Evolutionary conservation across 2,329 filamentous ascomycete genomes (phyloP).

Genomic region (Aspergillus texensis): DNA sequence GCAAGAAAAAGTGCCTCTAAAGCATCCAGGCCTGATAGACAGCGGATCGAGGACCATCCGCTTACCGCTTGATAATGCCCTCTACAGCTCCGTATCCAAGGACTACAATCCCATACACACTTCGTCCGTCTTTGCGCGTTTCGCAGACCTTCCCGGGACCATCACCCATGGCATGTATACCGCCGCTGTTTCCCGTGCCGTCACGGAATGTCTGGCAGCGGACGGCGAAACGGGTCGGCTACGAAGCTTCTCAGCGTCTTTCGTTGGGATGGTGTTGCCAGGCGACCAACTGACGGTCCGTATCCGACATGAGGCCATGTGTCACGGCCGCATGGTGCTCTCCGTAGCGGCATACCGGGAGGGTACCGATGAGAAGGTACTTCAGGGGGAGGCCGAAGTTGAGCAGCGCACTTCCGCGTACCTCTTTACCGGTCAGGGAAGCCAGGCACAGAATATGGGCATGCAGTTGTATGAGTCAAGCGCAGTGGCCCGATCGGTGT

Average conservation of each 20-base stretch:
- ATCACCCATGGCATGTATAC: slow-evolving; percentile 99
- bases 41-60: slow-evolving; percentile 72
- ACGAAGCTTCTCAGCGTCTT: slow-evolving; percentile 86
- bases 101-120: slow-evolving; percentile 99
- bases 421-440: slow-evolving; percentile 95
- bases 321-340: slow-evolving; percentile 95
- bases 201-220: slow-evolving; percentile 93
- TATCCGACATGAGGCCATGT: slow-evolving; percentile 92
- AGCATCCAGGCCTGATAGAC: slow-evolving; percentile 5
- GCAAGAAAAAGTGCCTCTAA: neutral
- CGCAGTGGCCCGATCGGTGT: slow-evolving; percentile 87
- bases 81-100: slow-evolving; percentile 66
- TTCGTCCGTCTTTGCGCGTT: slow-evolving; percentile 87
- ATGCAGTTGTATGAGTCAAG: slow-evolving; percentile 96
- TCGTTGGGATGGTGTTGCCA: slow-evolving; percentile 94
- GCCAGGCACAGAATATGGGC: slow-evolving; percentile 97
- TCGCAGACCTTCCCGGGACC: slow-evolving; percentile 88
- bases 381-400: slow-evolving; percentile 89
- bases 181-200: slow-evolving; percentile 89
- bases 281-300: slow-evolving; percentile 91
- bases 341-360: slow-evolving; percentile 92
- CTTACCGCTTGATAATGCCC: slow-evolving; percentile 70
- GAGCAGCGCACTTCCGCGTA: slow-evolving; percentile 94
- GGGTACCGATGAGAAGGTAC: slow-evolving; percentile 88
- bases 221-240: slow-evolving; percentile 87